phyloP scores from a whole-genome alignment of 2,329 filamentous ascomycete genomes.

The Escovopsis sp. region DNA sequence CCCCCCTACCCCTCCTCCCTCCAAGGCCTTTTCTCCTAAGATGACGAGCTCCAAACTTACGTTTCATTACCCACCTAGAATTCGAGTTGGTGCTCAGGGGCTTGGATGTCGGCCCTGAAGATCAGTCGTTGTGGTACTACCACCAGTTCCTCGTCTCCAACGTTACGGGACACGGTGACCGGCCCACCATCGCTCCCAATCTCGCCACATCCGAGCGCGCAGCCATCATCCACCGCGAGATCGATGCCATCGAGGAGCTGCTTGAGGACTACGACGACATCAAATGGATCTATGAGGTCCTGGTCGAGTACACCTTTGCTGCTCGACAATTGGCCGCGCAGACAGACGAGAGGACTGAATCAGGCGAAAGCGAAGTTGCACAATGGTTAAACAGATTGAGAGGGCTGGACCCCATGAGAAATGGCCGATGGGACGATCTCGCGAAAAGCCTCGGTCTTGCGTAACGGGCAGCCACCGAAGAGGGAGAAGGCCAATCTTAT shows the following conservation, averaged over 20 bases:
- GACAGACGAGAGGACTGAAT: conserved; percentile 24
- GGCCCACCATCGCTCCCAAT: conserved; percentile 47
- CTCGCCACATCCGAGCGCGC: conserved; percentile 47
- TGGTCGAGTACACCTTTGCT: conserved; percentile 58
- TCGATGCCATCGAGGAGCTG: conserved; percentile 57
- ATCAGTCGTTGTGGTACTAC: conserved; percentile 96
- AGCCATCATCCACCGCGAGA: conserved; percentile 52
- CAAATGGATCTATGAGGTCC: conserved; percentile 82
- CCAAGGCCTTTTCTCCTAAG: too few relatives aligned
- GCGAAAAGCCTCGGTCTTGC: background rate
- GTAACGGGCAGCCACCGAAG: background rate
- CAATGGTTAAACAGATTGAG: conserved; percentile 51
- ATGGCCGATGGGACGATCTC: conserved; percentile 57
- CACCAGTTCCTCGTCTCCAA: conserved; percentile 75
- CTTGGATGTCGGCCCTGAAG: conserved; percentile 78
- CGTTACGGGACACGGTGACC: conserved; percentile 34
- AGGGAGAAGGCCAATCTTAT: too few relatives aligned
- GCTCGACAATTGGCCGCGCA: conserved; percentile 39
- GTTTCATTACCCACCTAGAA: conserved; percentile 35
- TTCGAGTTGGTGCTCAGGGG: conserved; percentile 61
- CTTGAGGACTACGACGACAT: conserved; percentile 41
- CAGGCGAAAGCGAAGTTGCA: conserved; percentile 30
- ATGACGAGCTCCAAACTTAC: too few relatives aligned
- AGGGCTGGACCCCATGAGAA: conserved; percentile 58
- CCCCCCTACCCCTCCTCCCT: too few relatives aligned